Base-by-base conservation (phyloP, 306 rosid genomes). In the Vachellia collinsii region DNA sequence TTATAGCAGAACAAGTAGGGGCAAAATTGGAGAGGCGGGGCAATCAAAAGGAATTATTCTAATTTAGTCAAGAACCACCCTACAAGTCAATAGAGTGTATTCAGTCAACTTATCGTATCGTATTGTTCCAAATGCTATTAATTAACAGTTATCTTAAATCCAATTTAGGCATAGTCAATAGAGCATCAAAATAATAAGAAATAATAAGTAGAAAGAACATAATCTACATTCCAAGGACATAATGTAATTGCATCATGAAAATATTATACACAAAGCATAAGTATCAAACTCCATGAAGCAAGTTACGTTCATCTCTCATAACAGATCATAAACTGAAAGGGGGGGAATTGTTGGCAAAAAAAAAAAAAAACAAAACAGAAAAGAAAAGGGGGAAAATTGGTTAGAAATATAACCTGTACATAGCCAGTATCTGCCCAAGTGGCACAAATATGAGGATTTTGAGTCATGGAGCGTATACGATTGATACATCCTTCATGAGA, bases 371-470 rank as follows among this genome's bases (percentile, higher is more conserved):
- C n/a, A n/a, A n/a, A n/a, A n/a, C n/a, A n/a, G n/a, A n/a, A n/a
- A n/a, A n/a, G 42, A 66, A 51, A 17, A 23, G 1, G 3, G 47
- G 36, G 36, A 0, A 0, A 12, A 5, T 13, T 14, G 56, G 62
- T 38, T 47, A 56, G 54, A 38, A 83, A 47, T 76, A 89, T 74
- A 44, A 94, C 99, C 97, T 94, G 94, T 50, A 93, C 95, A 81
- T 83, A 81, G 85, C 97, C 95, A 58, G 83, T 76, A 81, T 94
- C 99, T 23, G 91, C 88, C 99, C 99, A 94, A 74, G 97, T 84
- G 72, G 99, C 99, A 88, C 93, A 94, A 68, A 92, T 91, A 70
- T 90, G 94, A n/a, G 97, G 97, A 72, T 83, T 89, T 92, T 94
- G 97, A 48, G 91, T 42, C 99, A 94, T 94, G 80, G 95, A 79